Conservation (phyloP, 768 basidiomycete species). For the Nidularia pulvinata region DNA sequence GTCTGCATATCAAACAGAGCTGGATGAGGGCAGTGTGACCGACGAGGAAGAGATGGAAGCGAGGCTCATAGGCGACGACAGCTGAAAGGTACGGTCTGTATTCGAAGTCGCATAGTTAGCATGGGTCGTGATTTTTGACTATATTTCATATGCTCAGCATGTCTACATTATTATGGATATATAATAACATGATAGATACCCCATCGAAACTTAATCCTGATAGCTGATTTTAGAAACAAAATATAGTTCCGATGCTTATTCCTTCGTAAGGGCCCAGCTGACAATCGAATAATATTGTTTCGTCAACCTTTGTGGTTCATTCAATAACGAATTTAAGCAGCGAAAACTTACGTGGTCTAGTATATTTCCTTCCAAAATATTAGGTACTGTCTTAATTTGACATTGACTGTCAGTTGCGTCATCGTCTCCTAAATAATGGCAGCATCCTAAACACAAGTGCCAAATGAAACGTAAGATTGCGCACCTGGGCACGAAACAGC, state of each 20-base stretch:
- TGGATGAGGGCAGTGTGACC: slow-evolving; percentile 35
- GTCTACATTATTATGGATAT: too few relatives aligned
- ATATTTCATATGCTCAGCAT: background rate
- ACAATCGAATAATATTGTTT: background rate
- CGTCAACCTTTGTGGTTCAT: too few relatives aligned
- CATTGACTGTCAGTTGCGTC: slow-evolving; percentile 54
- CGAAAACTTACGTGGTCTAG: slow-evolving; percentile 43
- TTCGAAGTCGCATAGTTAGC: background rate
- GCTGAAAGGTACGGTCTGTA: too few relatives aligned
- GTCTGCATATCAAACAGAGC: slow-evolving; percentile 54
- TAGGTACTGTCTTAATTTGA: slow-evolving; percentile 52
- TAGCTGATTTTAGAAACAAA: slow-evolving; percentile 15
- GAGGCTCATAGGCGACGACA: slow-evolving; percentile 29
- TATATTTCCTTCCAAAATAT: slow-evolving; percentile 45
- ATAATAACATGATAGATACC: too few relatives aligned
- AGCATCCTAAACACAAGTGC: too few relatives aligned
- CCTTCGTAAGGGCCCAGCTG: slow-evolving; percentile 54
- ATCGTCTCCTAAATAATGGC: slow-evolving; percentile 55
- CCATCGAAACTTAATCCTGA: background rate
- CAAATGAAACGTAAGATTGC: slow-evolving; percentile 3
- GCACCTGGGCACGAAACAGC: slow-evolving; percentile 35
- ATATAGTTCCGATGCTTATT: slow-evolving; percentile 52
- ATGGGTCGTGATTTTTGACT: background rate
- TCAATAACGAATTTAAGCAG: too few relatives aligned
- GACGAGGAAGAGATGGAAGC: slow-evolving; percentile 67